Evolutionary conservation across 2,329 filamentous ascomycete genomes (phyloP), one percentile per base, ranked within the genome.

Genomic region (Neodidymelliopsis sp.): DNA sequence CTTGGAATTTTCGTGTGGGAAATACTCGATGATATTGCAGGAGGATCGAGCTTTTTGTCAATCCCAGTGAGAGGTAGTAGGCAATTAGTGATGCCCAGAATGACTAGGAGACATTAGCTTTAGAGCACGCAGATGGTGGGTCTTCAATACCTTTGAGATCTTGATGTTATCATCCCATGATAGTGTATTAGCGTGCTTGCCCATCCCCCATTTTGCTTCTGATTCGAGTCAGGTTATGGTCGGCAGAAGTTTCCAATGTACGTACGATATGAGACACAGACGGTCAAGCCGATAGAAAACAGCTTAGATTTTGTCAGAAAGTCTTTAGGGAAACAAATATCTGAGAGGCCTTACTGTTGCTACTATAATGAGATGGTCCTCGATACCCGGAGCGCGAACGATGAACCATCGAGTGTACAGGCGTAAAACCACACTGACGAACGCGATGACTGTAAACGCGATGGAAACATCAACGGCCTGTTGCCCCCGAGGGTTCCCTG

Each of bases 31-130:
- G 57, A 24, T 70, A 69, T 23, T 71, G 68, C 6, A 72, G 42
- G 6, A 73, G 57, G 19, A 73, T 66, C 1, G 69, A 71, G 18
- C 40, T 55, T 42, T 72, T 72, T 3, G 66, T 70, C 25, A 71
- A 43, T 6, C 65, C 63, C 12, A 72, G 62, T 2, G 67, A 66
- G 2, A 70, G 42, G 30, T 70, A 65, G 54, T 71, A 72, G 3
- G 66, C 56, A 15, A 71, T 67, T 8, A 71, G 55, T 34, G 56
- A 64, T 11, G 58, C 63, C 60, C 65, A 72, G 42, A 71, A 70
- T 16, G 67, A 54, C 67, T 71, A 7, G 0, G 2, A 13, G 29
- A 2, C 3, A 18, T 60, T 28, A 53, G 56, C 40, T 13, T 34
- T n/a, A 7, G 6, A 9, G 0, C 8, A 2, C 5, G 15, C 8